Percentiles rank a stretch among this genome's conserved stretches.
Evolutionary conservation across 2,329 filamentous ascomycete species (phyloP).

Genomic region (Botrytis paeoniae): DNA sequence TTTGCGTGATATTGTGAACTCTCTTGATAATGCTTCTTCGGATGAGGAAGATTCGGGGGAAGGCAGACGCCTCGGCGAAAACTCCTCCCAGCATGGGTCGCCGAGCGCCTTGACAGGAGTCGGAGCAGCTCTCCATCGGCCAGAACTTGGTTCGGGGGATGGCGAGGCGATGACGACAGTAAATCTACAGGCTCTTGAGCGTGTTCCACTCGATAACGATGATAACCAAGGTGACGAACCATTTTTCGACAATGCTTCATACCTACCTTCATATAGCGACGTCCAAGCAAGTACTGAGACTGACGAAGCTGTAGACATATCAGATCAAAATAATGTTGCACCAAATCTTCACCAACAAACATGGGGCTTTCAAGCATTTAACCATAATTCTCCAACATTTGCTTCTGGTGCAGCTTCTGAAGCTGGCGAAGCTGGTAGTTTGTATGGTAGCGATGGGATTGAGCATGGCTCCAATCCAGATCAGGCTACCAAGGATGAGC

Average conservation of each 20-base stretch:
- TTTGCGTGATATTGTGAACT: slow-evolving; percentile 67
- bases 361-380: slow-evolving; percentile 8
- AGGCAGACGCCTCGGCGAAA: slow-evolving; percentile 78
- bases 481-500: slow-evolving; percentile 24
- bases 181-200: slow-evolving; percentile 32
- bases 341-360: slow-evolving; percentile 9
- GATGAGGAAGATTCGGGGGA: slow-evolving; percentile 64
- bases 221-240: slow-evolving; percentile 27
- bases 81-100: slow-evolving; percentile 85
- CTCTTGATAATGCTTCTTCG: slow-evolving; percentile 53
- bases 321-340: slow-evolving; percentile 23
- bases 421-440: slow-evolving; percentile 19
- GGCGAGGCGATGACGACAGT: slow-evolving; percentile 33
- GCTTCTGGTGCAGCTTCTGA: slow-evolving; percentile 34
- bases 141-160: slow-evolving; percentile 53
- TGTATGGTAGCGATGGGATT: slow-evolving; percentile 33
- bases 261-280: slow-evolving; percentile 27
- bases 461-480: slow-evolving; percentile 36
- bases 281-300: slow-evolving; percentile 33
- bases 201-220: slow-evolving; percentile 31
- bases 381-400: slow-evolving; percentile 19
- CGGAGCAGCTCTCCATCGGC: slow-evolving; percentile 69
- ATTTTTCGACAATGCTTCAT: slow-evolving; percentile 17
- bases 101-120: slow-evolving; percentile 80
- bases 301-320: slow-evolving; percentile 35